Percentiles rank a stretch among this genome's conserved stretches.
Evolutionary conservation across 768 basidiomycete genomes (phyloP).

Genomic region (Russula sp.): DNA sequence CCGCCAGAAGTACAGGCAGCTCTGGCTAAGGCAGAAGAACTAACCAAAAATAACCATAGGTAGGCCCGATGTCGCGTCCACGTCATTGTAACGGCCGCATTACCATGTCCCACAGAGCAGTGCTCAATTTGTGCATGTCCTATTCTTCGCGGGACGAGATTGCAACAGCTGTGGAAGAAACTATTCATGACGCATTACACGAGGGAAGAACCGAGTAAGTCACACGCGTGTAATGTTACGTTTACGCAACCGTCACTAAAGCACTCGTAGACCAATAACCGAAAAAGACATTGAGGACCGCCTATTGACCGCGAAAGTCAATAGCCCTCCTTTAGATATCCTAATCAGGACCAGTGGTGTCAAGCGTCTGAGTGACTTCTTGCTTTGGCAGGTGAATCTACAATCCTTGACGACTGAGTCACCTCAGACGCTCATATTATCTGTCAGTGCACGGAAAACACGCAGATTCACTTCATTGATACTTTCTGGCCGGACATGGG

Average conservation of each 20-base stretch:
- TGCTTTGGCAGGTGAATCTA: slow-evolving; percentile 87
- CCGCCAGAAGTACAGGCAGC: slow-evolving; percentile 70
- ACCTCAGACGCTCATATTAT: neutral
- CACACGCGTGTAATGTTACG: slow-evolving; percentile 4
- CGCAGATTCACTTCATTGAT: slow-evolving; percentile 80
- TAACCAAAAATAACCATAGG: slow-evolving; percentile 73
- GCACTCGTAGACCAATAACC: slow-evolving; percentile 43
- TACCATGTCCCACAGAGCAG: slow-evolving; percentile 46
- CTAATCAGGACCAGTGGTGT: slow-evolving; percentile 91
- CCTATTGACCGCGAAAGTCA: slow-evolving; percentile 57
- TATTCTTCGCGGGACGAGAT: slow-evolving; percentile 93
- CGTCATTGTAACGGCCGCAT: neutral
- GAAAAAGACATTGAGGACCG: slow-evolving; percentile 62
- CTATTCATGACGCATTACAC: slow-evolving; percentile 39
- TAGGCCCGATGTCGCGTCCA: slow-evolving; percentile 28
- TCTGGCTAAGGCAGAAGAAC: slow-evolving; percentile 60
- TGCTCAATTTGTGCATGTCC: slow-evolving; percentile 89
- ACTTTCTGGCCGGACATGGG: slow-evolving; percentile 95
- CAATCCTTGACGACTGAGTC: neutral
- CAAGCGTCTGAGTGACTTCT: slow-evolving; percentile 77
- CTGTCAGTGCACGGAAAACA: slow-evolving; percentile 67
- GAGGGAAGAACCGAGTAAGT: slow-evolving; percentile 30
- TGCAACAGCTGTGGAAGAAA: slow-evolving; percentile 61
- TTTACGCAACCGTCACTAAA: neutral
- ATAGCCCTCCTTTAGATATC: slow-evolving; percentile 80